Conservation (phyloP, 306 rosid species). For the cucumber (Cucumis sativus) region Cucumber_9930_V3 NC_026661.2:11360501-11361000, state of each 20-base stretch:
- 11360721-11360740: not conserved
- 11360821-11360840: no score
- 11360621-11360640: conserved; percentile 67
- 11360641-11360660: conserved; percentile 94
- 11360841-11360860: no score
- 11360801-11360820: no score
- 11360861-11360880: no score
- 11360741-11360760: not conserved
- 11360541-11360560: not conserved
- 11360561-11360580: not conserved
- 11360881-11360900: no score
- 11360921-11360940: no score
- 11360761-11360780: not conserved
- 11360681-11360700: conserved; percentile 87
- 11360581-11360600: conserved; percentile 13
- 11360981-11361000: no score
- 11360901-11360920: no score
- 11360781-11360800: conserved; percentile 6
- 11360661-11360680: conserved; percentile 91
- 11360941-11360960: no score
- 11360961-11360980: no score
- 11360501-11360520: not conserved
- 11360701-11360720: not conserved
- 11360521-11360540: not conserved
- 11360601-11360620: conserved; percentile 86